phyloP scores from a whole-genome alignment of 2,329 filamentous ascomycete species.

The Orbilia javanica region DNA sequence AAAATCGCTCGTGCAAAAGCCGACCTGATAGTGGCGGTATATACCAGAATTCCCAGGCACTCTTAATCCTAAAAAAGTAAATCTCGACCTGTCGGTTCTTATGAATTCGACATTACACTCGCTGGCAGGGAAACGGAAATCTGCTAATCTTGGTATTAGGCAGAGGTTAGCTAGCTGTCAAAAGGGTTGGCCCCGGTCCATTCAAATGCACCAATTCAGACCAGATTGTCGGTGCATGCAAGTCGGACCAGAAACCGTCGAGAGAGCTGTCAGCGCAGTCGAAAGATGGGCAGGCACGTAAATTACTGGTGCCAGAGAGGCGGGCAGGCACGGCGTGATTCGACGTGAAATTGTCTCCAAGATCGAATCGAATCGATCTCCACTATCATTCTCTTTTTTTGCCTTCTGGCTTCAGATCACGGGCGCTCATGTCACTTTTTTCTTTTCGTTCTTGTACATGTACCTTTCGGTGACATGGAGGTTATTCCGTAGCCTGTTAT shows the following conservation, averaged over 20 bases:
- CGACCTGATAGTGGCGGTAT: conserved; percentile 30
- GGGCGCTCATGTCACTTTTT: conserved; percentile 7
- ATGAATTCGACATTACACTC: conserved; percentile 18
- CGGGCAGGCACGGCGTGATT: conserved; percentile 11
- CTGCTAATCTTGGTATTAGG: conserved; percentile 17
- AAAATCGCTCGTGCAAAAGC: conserved; percentile 42
- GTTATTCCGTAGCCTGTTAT: conserved; percentile 47
- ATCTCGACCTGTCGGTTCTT: conserved; percentile 13
- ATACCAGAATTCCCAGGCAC: conserved; percentile 21
- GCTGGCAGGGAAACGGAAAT: conserved; percentile 38
- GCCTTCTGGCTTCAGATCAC: neutral
- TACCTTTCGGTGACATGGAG: conserved; percentile 24
- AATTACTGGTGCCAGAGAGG: conserved; percentile 6
- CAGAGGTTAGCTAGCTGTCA: conserved; percentile 33
- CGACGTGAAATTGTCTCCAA: conserved; percentile 17
- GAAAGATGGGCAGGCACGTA: conserved; percentile 38
- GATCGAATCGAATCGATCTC: conserved; percentile 32
- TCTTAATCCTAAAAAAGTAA: conserved; percentile 32
- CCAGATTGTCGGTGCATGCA: conserved; percentile 29
- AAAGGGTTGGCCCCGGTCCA: conserved; percentile 9
- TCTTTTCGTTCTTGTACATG: neutral
- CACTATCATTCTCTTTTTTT: neutral
- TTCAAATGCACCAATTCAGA: conserved; percentile 11
- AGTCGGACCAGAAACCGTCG: conserved; percentile 33
- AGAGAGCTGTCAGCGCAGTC: conserved; percentile 29